Conservation (phyloP, 495 filamentous ascomycete species). For the Hypomontagnella submonticulosa region DNA sequence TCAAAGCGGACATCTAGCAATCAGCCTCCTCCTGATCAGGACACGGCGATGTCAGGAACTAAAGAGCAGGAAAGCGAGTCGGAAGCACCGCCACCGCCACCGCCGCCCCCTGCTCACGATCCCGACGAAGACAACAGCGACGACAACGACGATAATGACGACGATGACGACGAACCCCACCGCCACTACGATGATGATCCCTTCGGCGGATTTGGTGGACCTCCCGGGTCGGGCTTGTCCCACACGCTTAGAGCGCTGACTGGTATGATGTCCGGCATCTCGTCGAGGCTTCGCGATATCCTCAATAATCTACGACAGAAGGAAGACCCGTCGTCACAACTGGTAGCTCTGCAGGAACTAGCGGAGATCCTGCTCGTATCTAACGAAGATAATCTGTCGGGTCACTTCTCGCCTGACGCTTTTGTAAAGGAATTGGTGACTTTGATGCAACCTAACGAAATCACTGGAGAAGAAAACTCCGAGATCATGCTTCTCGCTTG, state of each 20-base stretch:
- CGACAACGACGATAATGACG: conserved; percentile 62
- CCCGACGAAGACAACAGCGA: conserved; percentile 60
- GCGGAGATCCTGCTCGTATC: conserved; percentile 93
- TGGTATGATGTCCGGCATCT: conserved; percentile 89
- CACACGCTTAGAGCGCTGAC: conserved; percentile 85
- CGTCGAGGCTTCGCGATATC: conserved; percentile 82
- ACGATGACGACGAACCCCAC: conserved; percentile 58
- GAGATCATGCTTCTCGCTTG: conserved; percentile 99
- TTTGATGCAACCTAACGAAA: conserved; percentile 90
- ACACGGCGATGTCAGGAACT: conserved; percentile 65
- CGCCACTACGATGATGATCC: conserved; percentile 74
- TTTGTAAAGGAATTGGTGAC: conserved; percentile 95
- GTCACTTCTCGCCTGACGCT: conserved; percentile 92
- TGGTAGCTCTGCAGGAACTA: conserved; percentile 92
- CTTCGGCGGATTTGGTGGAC: conserved; percentile 78
- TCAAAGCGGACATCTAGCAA: conserved; percentile 64
- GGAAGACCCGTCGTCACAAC: conserved; percentile 86
- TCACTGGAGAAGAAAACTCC: conserved; percentile 87
- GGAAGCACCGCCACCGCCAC: conserved; percentile 52
- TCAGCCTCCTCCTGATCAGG: conserved; percentile 60
- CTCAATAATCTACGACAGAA: conserved; percentile 85
- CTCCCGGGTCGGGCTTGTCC: conserved; percentile 72
- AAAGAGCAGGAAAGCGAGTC: conserved; percentile 72
- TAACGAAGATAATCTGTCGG: conserved; percentile 95
- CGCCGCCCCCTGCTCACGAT: conserved; percentile 57